A percentile compares a stretch with the other conserved stretches of the same genome.
These are phyloP conservation scores for Globisporangium orthogonon DNA, from an alignment of 352 stramenopile genomes.

Conservation along the genomic window DNA sequence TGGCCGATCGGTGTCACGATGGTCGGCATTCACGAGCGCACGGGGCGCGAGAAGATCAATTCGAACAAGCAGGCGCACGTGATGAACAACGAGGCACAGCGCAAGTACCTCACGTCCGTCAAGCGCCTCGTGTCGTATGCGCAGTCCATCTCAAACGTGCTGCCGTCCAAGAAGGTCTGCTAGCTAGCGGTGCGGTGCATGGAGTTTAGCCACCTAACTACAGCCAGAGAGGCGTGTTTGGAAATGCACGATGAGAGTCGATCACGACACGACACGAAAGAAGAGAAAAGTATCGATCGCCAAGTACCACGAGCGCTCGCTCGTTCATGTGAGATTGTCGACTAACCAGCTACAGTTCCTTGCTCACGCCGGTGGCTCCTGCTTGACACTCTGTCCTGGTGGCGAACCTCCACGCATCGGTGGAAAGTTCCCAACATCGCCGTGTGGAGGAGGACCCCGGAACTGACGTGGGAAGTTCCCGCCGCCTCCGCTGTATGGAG, in stretches of 20 bases:
- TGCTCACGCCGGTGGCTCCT: constrained; percentile 3
- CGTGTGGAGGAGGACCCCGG: constrained; percentile 12
- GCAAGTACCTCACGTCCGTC: constrained; percentile 98
- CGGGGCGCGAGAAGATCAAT: constrained; percentile 94
- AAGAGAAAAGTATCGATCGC: background rate
- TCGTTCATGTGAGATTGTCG: background rate
- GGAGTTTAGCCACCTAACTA: constrained; percentile 14
- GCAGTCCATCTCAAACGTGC: constrained; percentile 84
- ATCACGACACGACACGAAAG: background rate
- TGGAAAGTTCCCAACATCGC: constrained; percentile 4
- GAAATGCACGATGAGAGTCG: background rate
- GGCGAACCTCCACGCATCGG: constrained; percentile 10
- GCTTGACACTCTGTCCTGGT: constrained; percentile 8
- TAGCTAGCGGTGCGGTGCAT: background rate
- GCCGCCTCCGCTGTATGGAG: constrained; percentile 4
- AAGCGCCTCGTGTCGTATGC: constrained; percentile 97
- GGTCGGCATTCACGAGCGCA: constrained; percentile 97
- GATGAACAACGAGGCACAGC: constrained; percentile 98
- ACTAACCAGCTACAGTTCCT: background rate
- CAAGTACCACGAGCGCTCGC: background rate
- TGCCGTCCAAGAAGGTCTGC: constrained; percentile 81
- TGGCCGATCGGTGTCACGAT: constrained; percentile 99
- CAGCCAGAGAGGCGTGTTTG: background rate
- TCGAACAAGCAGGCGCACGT: constrained; percentile 98
- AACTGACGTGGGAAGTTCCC: constrained; percentile 3